Evolutionary conservation across 768 basidiomycete genomes (phyloP).

Genomic region (Boletellus ananas): DNA sequence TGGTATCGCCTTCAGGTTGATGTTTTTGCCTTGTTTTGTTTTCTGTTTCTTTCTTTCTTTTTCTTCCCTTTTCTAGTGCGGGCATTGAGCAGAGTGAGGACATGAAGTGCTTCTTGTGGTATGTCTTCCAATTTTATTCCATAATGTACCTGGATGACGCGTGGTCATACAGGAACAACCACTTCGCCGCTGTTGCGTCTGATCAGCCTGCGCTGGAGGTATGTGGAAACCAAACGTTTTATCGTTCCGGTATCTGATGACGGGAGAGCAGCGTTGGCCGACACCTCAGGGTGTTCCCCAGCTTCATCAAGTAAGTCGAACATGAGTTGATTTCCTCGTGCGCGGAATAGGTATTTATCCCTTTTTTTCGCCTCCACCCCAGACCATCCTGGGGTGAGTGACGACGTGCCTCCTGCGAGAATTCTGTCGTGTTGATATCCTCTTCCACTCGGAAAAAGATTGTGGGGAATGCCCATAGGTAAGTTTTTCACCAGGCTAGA

Average conservation of each 20-base stretch:
- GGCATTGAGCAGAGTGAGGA: conserved; percentile 69
- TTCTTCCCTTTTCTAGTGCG: conserved; percentile 37
- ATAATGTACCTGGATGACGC: not conserved
- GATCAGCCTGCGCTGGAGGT: conserved; percentile 71
- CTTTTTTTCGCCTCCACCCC: not conserved
- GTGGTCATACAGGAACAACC: conserved; percentile 56
- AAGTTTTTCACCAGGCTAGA: not conserved
- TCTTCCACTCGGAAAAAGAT: conserved; percentile 30
- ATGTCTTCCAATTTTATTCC: conserved; percentile 7
- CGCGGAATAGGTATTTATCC: not conserved
- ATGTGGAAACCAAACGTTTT: not conserved
- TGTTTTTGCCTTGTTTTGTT: too few species aligned
- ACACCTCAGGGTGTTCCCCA: conserved; percentile 38
- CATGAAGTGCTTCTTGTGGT: conserved; percentile 73
- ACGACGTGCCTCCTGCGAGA: not conserved
- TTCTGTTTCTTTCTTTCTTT: too few species aligned
- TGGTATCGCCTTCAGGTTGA: not conserved
- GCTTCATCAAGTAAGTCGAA: conserved; percentile 51
- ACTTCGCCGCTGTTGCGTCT: conserved; percentile 66
- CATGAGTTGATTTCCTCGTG: not conserved
- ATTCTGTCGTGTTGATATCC: not conserved
- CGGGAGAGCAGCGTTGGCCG: conserved; percentile 48
- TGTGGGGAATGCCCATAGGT: conserved; percentile 72
- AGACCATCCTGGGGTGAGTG: conserved; percentile 61
- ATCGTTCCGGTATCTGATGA: not conserved